These are phyloP conservation scores for Hanseniaspora clermontiae DNA, from an alignment of 805 yeast genomes.

Conservation along the genomic window DNA sequence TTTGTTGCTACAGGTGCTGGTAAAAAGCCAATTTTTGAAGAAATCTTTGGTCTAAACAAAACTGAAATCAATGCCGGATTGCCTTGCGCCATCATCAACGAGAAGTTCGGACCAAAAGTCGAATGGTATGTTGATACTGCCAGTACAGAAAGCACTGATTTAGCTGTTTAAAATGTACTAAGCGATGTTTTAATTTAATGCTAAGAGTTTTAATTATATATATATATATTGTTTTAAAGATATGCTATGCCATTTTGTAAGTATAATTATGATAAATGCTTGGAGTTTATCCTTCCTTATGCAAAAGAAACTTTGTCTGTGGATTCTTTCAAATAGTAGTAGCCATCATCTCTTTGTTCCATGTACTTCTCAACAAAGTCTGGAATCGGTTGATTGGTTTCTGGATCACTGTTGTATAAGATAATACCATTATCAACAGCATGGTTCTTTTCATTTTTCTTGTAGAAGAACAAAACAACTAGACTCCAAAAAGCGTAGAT, in stretches of 20 bases:
- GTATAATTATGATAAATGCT: not conserved
- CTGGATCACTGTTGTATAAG: conserved; percentile 32
- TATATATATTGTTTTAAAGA: not conserved
- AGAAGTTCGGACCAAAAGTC: conserved; percentile 40
- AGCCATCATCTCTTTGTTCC: conserved; percentile 23
- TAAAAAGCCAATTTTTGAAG: conserved; percentile 58
- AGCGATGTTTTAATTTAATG: not conserved
- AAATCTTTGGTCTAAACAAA: conserved; percentile 39
- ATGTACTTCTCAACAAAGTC: conserved; percentile 22
- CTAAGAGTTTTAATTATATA: not conserved
- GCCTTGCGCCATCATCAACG: conserved; percentile 69
- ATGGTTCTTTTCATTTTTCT: conserved; percentile 36
- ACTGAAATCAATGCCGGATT: conserved; percentile 35
- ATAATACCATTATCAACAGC: conserved; percentile 40
- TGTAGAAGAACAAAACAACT: conserved; percentile 42
- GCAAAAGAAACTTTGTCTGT: not conserved
- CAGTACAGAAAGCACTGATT: conserved; percentile 45
- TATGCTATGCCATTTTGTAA: not conserved
- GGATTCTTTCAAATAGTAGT: conserved; percentile 18
- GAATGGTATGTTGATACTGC: conserved; percentile 73
- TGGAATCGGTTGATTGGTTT: conserved; percentile 22
- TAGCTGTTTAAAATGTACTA: not conserved
- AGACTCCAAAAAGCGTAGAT: conserved; percentile 39
- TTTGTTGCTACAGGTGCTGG: conserved; percentile 86
- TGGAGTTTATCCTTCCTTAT: not conserved